Evolutionary conservation across 441 rosid species (phyloP).

Genomic region (Erysimum cheiri): DNA sequence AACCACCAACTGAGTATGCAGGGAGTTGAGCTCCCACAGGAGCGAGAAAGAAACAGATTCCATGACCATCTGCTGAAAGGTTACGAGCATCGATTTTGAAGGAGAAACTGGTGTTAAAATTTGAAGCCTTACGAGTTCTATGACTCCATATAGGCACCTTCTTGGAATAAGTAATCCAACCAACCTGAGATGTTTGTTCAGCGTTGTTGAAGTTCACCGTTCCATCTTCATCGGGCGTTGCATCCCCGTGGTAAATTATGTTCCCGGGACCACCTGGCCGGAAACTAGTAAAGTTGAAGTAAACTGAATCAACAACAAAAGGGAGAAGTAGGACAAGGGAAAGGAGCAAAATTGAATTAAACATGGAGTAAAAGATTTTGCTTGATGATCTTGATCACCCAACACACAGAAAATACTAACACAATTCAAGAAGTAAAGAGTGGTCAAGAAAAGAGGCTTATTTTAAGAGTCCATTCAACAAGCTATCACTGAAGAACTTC

Average conservation of each 20-base stretch:
- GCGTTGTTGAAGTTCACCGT: slow-evolving; percentile 45
- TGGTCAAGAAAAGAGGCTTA: slow-evolving; percentile 28
- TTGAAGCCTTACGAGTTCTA: slow-evolving; percentile 41
- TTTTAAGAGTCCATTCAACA: background rate
- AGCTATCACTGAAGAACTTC: background rate
- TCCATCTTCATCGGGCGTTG: slow-evolving; percentile 44
- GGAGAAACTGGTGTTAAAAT: slow-evolving; percentile 55
- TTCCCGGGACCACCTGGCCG: slow-evolving; percentile 38
- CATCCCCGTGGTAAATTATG: slow-evolving; percentile 60
- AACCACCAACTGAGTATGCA: slow-evolving; percentile 55
- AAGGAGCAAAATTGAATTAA: slow-evolving; percentile 31
- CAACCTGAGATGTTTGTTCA: slow-evolving; percentile 49
- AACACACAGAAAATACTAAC: background rate
- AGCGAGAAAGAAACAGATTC: slow-evolving; percentile 60
- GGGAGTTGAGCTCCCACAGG: slow-evolving; percentile 52
- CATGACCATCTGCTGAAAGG: slow-evolving; percentile 39
- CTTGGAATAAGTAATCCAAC: slow-evolving; percentile 55
- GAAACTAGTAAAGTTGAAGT: slow-evolving; percentile 58
- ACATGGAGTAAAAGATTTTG: slow-evolving; percentile 19
- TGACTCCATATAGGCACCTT: slow-evolving; percentile 56
- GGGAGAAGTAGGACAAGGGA: slow-evolving; percentile 36
- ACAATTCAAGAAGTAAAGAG: background rate
- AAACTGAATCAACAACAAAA: slow-evolving; percentile 45
- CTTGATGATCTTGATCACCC: background rate
- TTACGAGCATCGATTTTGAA: slow-evolving; percentile 45